phyloP scores from a whole-genome alignment of 169 alveolate genomes.

The Cryptosporidium tyzzeri region DNA sequence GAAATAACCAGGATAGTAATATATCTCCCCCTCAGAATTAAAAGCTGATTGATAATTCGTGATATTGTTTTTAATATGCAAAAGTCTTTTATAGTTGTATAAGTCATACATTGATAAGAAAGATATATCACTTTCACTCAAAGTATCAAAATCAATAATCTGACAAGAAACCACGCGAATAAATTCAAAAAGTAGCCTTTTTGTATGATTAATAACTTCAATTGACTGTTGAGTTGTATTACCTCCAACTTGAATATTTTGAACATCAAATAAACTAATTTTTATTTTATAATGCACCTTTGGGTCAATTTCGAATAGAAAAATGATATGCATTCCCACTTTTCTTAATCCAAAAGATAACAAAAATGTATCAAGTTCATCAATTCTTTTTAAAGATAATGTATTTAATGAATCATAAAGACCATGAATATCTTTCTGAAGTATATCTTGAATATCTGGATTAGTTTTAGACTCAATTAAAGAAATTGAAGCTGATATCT shows the following conservation, averaged over 20 bases:
- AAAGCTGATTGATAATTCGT: background rate
- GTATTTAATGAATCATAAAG: slow-evolving; percentile 51
- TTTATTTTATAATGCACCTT: slow-evolving; percentile 10
- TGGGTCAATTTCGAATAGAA: slow-evolving; percentile 22
- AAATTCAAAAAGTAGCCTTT: slow-evolving; percentile 18
- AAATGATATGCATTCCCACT: slow-evolving; percentile 55
- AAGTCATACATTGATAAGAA: background rate
- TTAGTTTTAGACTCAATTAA: background rate
- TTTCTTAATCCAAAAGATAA: slow-evolving; percentile 59
- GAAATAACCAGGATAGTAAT: slow-evolving; percentile 62
- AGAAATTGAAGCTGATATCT: slow-evolving; percentile 8
- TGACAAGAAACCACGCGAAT: slow-evolving; percentile 21
- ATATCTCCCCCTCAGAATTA: slow-evolving; percentile 34
- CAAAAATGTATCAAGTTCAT: background rate
- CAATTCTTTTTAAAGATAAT: slow-evolving; percentile 17
- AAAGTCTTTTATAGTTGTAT: background rate
- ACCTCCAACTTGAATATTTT: slow-evolving; percentile 39
- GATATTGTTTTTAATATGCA: slow-evolving; percentile 10
- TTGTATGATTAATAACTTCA: slow-evolving; percentile 50
- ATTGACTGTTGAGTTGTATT: slow-evolving; percentile 18
- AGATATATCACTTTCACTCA: background rate
- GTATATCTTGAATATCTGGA: background rate
- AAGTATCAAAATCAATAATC: slow-evolving; percentile 19
- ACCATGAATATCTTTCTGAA: slow-evolving; percentile 49
- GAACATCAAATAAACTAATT: slow-evolving; percentile 34